A percentile compares a stretch with the other conserved stretches of the same genome.
Conservation (phyloP, 305 asterid species). For the Fraxinus platypoda region DNA sequence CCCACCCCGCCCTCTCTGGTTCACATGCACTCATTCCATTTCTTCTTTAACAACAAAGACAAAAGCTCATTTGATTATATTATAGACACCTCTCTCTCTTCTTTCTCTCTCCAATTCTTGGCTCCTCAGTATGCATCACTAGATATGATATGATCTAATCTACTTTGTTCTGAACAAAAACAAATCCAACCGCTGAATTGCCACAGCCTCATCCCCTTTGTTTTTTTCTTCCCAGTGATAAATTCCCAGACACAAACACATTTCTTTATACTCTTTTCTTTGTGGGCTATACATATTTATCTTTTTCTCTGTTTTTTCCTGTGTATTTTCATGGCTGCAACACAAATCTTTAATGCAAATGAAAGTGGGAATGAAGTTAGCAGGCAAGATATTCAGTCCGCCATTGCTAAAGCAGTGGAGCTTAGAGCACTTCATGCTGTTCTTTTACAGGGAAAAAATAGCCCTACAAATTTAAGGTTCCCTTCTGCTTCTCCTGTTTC, state of each 20-base stretch:
- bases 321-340: slow-evolving; percentile 29
- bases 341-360: slow-evolving; percentile 24
- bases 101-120: slow-evolving; percentile 26
- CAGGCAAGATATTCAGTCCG: slow-evolving; percentile 59
- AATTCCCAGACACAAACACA: not conserved
- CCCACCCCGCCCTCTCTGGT: slow-evolving; percentile 1
- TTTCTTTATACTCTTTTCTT: slow-evolving; percentile 1
- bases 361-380: slow-evolving; percentile 34
- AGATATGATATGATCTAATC: slow-evolving; percentile 31
- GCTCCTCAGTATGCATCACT: slow-evolving; percentile 42
- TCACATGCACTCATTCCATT: slow-evolving; percentile 58
- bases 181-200: slow-evolving; percentile 21
- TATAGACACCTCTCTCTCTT: slow-evolving; percentile 3
- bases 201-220: slow-evolving; percentile 23
- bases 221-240: slow-evolving; percentile 20
- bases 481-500: not conserved
- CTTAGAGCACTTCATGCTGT: slow-evolving; percentile 91
- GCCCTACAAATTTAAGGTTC: slow-evolving; percentile 39
- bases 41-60: slow-evolving; percentile 33
- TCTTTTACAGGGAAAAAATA: slow-evolving; percentile 53
- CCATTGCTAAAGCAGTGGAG: slow-evolving; percentile 88
- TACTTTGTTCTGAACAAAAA: not conserved
- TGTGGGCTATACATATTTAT: not conserved
- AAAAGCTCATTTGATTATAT: slow-evolving; percentile 29
- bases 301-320: slow-evolving; percentile 7